Base-by-base conservation (phyloP, 805 yeast species). In the Debaryomyces tyrocola region DNA sequence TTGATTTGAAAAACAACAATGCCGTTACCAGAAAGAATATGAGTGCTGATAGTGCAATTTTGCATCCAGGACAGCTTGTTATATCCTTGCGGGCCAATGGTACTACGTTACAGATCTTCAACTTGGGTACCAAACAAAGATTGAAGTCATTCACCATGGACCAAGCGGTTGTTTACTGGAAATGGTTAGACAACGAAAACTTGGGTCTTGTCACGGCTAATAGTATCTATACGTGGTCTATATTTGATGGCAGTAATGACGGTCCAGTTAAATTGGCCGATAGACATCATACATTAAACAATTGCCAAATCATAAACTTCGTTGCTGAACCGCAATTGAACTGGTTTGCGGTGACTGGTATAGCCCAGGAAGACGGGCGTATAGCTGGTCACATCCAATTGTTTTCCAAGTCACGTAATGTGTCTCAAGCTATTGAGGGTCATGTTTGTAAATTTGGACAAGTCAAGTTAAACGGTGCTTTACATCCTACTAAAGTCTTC, bases 391-490 rank as follows among this genome's bases (percentile, higher is more conserved):
- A 89, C 70, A 87, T 92, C 64, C 99, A 94, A 74, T 81, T 94
- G 52, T 94, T 75, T 70, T 87, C 96, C 49, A 87, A 85, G 64
- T 82, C 85, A 44, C 84, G 98, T 71, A 87, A 87, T 62, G 88
- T 92, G 34, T 91, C 97, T 11, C 99, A 94, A 73, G 91, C 96
- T 17, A 89, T 94, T 58, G 98, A 94, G 63, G 99, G 99, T 59
- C 99, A 94, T 68, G 98, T 95, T 46, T 94, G 96, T 49, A 82
- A 83, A 36, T 94, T 94, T 71, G 90, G 96, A 45, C 75, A 78
- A 49, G 73, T 94, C 52, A 78, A 82, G 50, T 75, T 92, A 56
- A 86, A 82, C 43, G 90, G 90, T 45, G 88, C 91, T 34, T 58
- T 82, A 24, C 69, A 69, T 39, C 88, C 88, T 36, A 87, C 96